phyloP scores from a whole-genome alignment of 2,329 filamentous ascomycete species.

The Aureobasidium sp. region DNA sequence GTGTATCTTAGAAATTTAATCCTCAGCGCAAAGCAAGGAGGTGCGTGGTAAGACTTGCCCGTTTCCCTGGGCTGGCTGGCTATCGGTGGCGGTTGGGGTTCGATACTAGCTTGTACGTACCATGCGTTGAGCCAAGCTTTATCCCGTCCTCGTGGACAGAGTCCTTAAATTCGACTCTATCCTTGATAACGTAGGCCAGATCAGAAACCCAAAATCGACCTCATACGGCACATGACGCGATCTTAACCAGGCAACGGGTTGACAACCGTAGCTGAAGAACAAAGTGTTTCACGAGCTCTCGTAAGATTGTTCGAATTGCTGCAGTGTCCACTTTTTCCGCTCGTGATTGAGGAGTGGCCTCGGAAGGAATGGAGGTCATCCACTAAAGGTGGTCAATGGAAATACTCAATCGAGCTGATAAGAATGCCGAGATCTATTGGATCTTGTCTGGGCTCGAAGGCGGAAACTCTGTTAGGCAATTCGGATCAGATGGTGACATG shows the following conservation, averaged over 20 bases:
- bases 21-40: background rate
- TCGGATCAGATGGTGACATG: background rate
- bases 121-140: conserved; percentile 3
- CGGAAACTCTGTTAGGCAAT: background rate
- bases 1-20: background rate
- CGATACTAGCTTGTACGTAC: background rate
- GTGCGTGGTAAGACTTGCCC: conserved; percentile 3
- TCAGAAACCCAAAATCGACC: background rate
- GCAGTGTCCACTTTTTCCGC: background rate
- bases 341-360: background rate
- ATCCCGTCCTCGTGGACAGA: background rate
- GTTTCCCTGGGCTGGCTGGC: background rate
- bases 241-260: background rate
- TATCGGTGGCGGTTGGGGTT: background rate
- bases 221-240: background rate
- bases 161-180: background rate
- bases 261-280: background rate
- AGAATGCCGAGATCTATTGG: conserved; percentile 5
- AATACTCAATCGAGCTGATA: conserved; percentile 4
- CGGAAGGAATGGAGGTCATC: background rate
- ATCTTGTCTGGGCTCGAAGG: background rate
- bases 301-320: background rate
- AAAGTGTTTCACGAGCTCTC: background rate
- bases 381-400: background rate
- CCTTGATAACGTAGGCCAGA: background rate